Conservation (phyloP, 768 basidiomycete species). For the Boletus edulis region DNA sequence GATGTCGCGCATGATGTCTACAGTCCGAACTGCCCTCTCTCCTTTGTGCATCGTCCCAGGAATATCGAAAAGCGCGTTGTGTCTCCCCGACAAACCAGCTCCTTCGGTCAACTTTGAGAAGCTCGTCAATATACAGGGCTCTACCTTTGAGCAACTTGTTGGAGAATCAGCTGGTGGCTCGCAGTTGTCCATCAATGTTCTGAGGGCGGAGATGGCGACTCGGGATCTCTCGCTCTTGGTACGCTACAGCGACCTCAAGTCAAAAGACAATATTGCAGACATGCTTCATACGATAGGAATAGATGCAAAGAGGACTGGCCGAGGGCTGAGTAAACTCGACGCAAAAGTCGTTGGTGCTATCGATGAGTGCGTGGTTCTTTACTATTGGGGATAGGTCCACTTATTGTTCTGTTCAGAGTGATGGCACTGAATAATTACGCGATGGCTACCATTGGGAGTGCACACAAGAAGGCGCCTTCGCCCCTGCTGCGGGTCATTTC, state of each 20-base stretch:
- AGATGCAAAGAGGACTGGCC: constrained; percentile 59
- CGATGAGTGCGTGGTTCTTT: constrained; percentile 53
- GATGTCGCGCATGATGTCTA: constrained; percentile 38
- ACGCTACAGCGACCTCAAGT: constrained; percentile 57
- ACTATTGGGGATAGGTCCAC: not conserved
- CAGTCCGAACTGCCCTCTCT: constrained; percentile 45
- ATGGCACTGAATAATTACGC: constrained; percentile 76
- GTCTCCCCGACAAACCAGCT: constrained; percentile 22
- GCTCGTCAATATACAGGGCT: constrained; percentile 57
- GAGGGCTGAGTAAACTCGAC: constrained; percentile 59
- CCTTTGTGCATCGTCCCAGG: constrained; percentile 66
- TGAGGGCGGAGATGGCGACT: constrained; percentile 78
- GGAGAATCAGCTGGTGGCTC: constrained; percentile 59
- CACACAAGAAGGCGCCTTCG: constrained; percentile 28
- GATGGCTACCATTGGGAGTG: constrained; percentile 49
- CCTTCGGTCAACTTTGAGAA: constrained; percentile 57
- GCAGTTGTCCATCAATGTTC: constrained; percentile 61
- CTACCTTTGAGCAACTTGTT: constrained; percentile 60
- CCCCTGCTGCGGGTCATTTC: constrained; percentile 36
- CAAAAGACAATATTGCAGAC: constrained; percentile 55
- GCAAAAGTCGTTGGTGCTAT: constrained; percentile 72
- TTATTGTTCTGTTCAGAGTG: constrained; percentile 42
- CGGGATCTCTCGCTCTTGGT: constrained; percentile 64
- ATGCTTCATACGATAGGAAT: constrained; percentile 51
- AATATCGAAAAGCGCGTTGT: constrained; percentile 48